Conservation (phyloP, 306 rosid species). For the Prunus mume region DNA sequence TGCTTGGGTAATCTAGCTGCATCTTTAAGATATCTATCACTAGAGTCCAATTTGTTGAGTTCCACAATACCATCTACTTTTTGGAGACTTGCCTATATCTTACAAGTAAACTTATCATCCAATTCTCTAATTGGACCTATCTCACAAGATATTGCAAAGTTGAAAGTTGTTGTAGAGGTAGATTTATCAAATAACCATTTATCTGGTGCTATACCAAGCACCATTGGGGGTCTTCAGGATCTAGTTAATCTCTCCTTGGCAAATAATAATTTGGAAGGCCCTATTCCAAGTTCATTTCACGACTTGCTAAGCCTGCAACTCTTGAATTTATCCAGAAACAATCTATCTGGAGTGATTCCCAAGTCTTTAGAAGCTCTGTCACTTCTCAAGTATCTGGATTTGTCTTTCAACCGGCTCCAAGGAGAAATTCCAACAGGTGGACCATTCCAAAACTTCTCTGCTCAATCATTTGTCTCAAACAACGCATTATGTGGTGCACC, state of each 20-base stretch:
- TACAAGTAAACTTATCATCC: neutral
- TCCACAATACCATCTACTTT: neutral
- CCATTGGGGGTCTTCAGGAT: neutral
- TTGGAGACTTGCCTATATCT: neutral
- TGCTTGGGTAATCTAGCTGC: neutral
- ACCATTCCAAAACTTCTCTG: slow-evolving; percentile 6
- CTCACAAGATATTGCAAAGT: neutral
- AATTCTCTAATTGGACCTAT: neutral
- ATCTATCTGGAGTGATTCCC: too few relatives aligned
- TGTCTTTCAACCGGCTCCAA: neutral
- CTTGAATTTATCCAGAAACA: too few relatives aligned
- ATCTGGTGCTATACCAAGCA: neutral
- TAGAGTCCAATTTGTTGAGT: neutral
- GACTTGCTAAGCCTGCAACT: too few relatives aligned
- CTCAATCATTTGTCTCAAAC: neutral
- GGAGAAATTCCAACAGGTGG: slow-evolving; percentile 30
- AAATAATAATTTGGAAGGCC: too few relatives aligned
- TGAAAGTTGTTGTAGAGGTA: neutral
- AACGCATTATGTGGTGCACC: slow-evolving; percentile 20
- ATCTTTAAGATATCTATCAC: neutral
- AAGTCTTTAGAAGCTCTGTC: too few relatives aligned
- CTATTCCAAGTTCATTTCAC: too few relatives aligned
- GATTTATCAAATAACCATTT: neutral
- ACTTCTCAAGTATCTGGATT: too few relatives aligned
- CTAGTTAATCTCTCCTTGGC: too few relatives aligned